Evolutionary conservation across 768 basidiomycete genomes (phyloP).

Genomic region (Serpula lacrymans): DNA sequence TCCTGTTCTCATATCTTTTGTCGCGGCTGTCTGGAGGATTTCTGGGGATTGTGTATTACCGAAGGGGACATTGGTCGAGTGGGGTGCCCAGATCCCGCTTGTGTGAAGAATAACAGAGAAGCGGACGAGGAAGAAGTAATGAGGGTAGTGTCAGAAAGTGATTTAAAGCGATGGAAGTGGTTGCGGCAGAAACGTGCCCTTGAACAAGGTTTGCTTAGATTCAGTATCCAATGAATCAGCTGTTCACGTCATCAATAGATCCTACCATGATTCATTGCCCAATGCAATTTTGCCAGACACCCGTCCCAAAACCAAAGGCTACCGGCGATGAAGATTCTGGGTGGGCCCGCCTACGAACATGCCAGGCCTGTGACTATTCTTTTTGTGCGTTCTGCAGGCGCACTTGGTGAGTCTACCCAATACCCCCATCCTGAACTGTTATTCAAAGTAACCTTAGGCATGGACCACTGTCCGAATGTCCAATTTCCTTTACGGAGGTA

Average conservation of each 20-base stretch:
- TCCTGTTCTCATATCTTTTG: conserved; percentile 81
- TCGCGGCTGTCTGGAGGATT: conserved; percentile 71
- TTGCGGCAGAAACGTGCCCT: conserved; percentile 66
- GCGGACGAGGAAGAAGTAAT: conserved; percentile 72
- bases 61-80: conserved; percentile 79
- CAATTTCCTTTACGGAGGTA: conserved; percentile 61
- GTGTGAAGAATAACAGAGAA: conserved; percentile 61
- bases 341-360: conserved; percentile 73
- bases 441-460: conserved; percentile 52
- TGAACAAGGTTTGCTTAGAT: conserved; percentile 54
- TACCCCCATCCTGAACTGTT: conserved; percentile 1
- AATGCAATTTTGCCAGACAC: conserved; percentile 73
- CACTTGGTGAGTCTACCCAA: conserved; percentile 55
- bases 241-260: conserved; percentile 47
- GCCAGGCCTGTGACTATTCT: conserved; percentile 65
- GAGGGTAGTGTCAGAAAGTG: conserved; percentile 61
- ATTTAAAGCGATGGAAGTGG: conserved; percentile 74
- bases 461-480: conserved; percentile 71
- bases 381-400: conserved; percentile 83
- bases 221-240: background rate
- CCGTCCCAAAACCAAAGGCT: conserved; percentile 57
- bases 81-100: conserved; percentile 76
- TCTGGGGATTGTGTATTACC: conserved; percentile 76
- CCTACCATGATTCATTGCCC: conserved; percentile 82
- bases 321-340: conserved; percentile 48